phyloP scores from a whole-genome alignment of 768 basidiomycete genomes.

The Kwoniella dejecticola region DNA sequence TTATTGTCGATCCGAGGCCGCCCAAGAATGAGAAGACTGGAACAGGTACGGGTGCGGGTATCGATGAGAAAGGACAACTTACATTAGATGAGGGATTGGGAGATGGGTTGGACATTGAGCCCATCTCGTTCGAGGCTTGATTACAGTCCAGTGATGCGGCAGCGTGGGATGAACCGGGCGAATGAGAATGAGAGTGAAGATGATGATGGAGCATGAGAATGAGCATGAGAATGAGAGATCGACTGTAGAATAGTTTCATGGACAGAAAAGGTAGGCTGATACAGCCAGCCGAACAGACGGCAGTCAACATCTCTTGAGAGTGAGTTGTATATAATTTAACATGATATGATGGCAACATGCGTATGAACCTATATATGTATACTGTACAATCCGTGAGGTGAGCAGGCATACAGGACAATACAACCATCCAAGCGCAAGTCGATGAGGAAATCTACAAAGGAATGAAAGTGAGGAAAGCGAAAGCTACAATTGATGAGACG shows the following conservation, averaged over 20 bases:
- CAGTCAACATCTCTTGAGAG: no score
- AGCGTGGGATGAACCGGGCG: no score
- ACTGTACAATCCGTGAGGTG: neutral
- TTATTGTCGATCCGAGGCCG: conserved; percentile 38
- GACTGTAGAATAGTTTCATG: no score
- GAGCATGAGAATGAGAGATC: no score
- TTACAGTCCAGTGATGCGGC: neutral
- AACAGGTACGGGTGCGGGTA: conserved; percentile 1
- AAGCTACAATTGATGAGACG: no score
- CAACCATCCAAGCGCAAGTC: no score
- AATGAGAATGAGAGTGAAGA: no score
- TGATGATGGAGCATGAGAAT: no score
- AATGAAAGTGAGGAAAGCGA: no score
- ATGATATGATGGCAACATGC: conserved; percentile 3
- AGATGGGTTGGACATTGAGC: conserved; percentile 8
- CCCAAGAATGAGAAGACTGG: neutral
- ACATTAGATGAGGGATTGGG: conserved; percentile 11
- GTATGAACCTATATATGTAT: neutral
- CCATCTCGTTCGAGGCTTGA: neutral
- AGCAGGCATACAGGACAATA: neutral
- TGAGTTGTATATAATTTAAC: neutral
- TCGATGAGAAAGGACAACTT: conserved; percentile 7
- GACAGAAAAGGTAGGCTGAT: no score
- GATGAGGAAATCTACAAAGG: no score
- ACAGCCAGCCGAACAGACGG: no score